These are phyloP conservation scores for Kodamaea sagamina DNA, from an alignment of 805 yeast species.

Conservation along the genomic window DNA sequence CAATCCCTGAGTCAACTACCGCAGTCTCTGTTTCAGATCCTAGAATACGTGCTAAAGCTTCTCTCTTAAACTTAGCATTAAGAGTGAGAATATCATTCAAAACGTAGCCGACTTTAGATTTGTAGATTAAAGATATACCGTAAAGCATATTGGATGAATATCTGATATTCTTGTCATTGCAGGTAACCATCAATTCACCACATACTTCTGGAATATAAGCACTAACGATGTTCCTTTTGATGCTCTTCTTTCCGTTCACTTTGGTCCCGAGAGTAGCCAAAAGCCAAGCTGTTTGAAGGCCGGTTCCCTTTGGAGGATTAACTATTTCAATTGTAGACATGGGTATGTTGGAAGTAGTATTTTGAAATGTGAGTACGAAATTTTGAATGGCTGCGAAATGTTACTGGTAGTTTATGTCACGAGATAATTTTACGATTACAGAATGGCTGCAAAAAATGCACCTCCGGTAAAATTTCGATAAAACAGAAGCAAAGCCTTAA, in stretches of 20 bases:
- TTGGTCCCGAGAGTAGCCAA: conserved; percentile 46
- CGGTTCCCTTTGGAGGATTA: conserved; percentile 3
- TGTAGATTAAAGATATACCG: conserved; percentile 52
- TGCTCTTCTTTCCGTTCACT: conserved; percentile 25
- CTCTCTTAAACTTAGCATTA: conserved; percentile 10
- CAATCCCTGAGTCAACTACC: background rate
- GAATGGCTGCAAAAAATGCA: too few species aligned
- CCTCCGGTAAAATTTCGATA: too few species aligned
- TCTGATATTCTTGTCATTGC: conserved; percentile 25
- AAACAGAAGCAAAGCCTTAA: too few species aligned
- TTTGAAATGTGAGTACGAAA: background rate
- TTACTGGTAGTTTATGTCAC: too few species aligned
- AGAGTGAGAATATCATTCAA: conserved; percentile 30
- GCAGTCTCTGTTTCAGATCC: background rate
- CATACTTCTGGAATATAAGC: conserved; percentile 48
- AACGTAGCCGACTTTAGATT: conserved; percentile 50
- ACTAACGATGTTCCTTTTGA: conserved; percentile 33
- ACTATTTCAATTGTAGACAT: background rate
- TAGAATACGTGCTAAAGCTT: background rate
- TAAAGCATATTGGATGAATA: conserved; percentile 46
- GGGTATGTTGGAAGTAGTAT: background rate
- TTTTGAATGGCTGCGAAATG: background rate
- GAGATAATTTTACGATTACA: too few species aligned
- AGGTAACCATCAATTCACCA: conserved; percentile 16
- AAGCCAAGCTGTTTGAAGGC: conserved; percentile 32